Percentiles rank a stretch among this genome's conserved stretches.
Evolutionary conservation across 495 filamentous ascomycete species (phyloP).

Genomic region (Xylaria flabelliformis): DNA sequence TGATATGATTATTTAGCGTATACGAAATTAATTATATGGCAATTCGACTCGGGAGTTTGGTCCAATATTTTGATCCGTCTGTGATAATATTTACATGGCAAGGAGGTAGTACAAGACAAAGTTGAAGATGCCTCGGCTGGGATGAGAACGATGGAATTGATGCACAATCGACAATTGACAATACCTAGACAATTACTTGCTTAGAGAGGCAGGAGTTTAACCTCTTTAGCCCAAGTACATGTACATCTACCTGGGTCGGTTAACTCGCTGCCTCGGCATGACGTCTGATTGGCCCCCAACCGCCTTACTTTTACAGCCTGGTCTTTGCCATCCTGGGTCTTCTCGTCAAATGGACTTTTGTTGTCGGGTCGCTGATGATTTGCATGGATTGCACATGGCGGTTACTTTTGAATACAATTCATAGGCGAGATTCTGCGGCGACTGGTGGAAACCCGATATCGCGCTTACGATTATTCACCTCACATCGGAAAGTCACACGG

Average conservation of each 20-base stretch:
- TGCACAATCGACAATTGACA: background rate
- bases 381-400: no score
- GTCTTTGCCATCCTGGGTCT: background rate
- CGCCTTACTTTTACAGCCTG: background rate
- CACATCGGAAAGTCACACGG: background rate
- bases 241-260: background rate
- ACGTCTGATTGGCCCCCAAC: background rate
- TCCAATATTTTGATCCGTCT: no score
- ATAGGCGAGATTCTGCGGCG: no score
- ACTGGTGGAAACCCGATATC: background rate
- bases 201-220: slow-evolving; percentile 15
- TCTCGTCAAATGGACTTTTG: background rate
- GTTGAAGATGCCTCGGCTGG: background rate
- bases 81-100: background rate
- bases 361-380: no score
- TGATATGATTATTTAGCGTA: background rate
- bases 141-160: slow-evolving; percentile 7
- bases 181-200: background rate
- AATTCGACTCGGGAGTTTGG: background rate
- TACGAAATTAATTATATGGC: background rate
- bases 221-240: no score
- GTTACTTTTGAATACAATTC: no score
- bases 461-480: background rate
- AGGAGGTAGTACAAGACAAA: background rate
- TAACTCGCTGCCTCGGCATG: slow-evolving; percentile 13